Base-by-base conservation (phyloP, 2,329 filamentous ascomycete species). In the Ciborinia camelliae region DNA sequence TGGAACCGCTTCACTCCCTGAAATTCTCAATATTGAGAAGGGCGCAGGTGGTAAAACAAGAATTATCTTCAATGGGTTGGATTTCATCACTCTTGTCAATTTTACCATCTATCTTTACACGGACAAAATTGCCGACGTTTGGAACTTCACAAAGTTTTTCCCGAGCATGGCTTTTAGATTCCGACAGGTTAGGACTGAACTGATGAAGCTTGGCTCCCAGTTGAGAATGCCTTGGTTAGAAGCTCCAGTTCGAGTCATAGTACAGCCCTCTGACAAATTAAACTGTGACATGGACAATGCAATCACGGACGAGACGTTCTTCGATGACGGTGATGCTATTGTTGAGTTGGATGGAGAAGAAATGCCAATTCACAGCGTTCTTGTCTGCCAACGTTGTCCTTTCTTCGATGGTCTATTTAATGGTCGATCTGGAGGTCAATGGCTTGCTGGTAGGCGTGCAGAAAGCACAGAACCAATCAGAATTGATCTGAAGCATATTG, bases 381-480 rank as follows among this genome's bases (percentile, higher is more conserved):
- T 98, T 4, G 76, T 97, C 43, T 93, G 92, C 69, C 87, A 89
- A 72, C 83, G 95, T 69, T 97, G 93, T 71, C 92, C 92, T 0
- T 99, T 97, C 81, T 99, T 99, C 69, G 82, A 94, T 68, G 90
- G 90, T 1, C 81, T 99, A 51, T 98, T 97, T 76, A 83, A 91
- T 71, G 95, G 95, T n/a, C 88, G 92, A 51, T 91, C 95, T 9
- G 84, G 84, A 48, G 95, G 95, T 0, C 85, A 85, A 70, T 99
- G 95, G 95, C 82, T 99, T 26, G 83, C 87, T 57, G 84, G 84
- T 39, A 85, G 92, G 62, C 85, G 86, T n/a, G 79, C 83, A 60
- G 70, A 82, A 68, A 73, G 78, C 39, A 75, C 76, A 4, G 79
- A 84, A 32, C 76, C 79, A 18, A 80, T 97, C 64, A 82, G 81